These are phyloP conservation scores for Lachancea nothofagi DNA, from an alignment of 805 yeast genomes.

Conservation along the genomic window DNA sequence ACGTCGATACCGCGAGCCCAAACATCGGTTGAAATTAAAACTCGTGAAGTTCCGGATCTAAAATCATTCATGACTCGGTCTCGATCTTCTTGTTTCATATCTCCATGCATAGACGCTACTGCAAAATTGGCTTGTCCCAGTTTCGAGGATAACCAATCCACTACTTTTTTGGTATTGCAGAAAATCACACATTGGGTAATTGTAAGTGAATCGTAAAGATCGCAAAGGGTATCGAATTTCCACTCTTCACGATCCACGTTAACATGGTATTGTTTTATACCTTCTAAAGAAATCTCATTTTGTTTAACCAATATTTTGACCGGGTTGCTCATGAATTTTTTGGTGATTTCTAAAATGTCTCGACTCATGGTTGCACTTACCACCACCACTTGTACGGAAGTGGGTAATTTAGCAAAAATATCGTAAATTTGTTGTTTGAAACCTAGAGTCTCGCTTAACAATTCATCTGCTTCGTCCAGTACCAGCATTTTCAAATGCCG, in stretches of 20 bases:
- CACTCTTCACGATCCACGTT: slow-evolving; percentile 89
- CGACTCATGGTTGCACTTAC: slow-evolving; percentile 92
- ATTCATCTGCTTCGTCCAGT: slow-evolving; percentile 95
- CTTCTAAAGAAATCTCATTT: slow-evolving; percentile 93
- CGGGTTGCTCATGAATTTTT: slow-evolving; percentile 91
- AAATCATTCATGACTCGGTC: slow-evolving; percentile 94
- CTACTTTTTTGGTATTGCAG: slow-evolving; percentile 94
- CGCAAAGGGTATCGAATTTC: slow-evolving; percentile 93
- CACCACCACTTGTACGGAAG: slow-evolving; percentile 87
- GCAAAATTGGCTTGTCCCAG: slow-evolving; percentile 78
- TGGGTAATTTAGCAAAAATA: slow-evolving; percentile 83
- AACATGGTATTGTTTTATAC: slow-evolving; percentile 87
- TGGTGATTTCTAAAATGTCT: slow-evolving; percentile 86
- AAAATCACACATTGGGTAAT: slow-evolving; percentile 97
- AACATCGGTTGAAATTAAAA: slow-evolving; percentile 87
- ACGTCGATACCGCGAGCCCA: slow-evolving; percentile 98
- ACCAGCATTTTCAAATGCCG: slow-evolving; percentile 81
- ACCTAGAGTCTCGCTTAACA: slow-evolving; percentile 78
- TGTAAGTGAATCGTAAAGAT: slow-evolving; percentile 88
- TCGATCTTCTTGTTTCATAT: slow-evolving; percentile 90
- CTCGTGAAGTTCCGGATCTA: slow-evolving; percentile 89
- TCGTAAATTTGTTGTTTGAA: slow-evolving; percentile 95
- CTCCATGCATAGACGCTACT: slow-evolving; percentile 93
- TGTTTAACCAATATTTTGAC: slow-evolving; percentile 90
- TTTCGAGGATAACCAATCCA: slow-evolving; percentile 77